Evolutionary conservation across 345 rosid species (phyloP), one percentile per base, ranked within the genome.

Genomic region (Carallia pectinifolia): DNA sequence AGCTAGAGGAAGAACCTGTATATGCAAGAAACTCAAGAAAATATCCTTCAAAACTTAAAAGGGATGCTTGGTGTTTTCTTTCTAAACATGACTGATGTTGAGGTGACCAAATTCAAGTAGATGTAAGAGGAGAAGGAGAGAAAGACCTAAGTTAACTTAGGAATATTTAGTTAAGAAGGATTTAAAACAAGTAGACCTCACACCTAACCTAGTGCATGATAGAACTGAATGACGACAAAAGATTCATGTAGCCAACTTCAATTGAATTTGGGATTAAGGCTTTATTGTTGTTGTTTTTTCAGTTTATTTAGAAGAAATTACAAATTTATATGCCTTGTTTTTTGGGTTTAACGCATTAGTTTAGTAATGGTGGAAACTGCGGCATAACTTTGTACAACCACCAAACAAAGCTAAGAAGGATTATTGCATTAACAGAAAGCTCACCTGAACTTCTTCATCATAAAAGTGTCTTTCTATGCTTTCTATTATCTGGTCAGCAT

Each of bases 1-100:
- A 61, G 89, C 87, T 77, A 85, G 87, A 39, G 89, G 89, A 58
- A 85, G 85, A 64, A 85, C 89, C 89, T 85, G 60, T 18, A n/a
- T 71, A 69, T 52, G 47, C 29, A 79, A 61, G 29, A 55, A 30
- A 69, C 34, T 16, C 15, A 63, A 66, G n/a, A 71, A 67, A 44
- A 12, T 67, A 27, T 34, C 47, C 47, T 76, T 61, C 72, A 74
- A 69, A 31, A 74, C 56, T 37, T 13, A 53, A 64, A 30, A 23
- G 38, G 36, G 52, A 73, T 58, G 27, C 64, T 66, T 52, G 48
- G 68, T 34, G 12, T 33, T 33, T 33, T 33, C 34, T 33, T 33
- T 33, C 34, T 33, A 33, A 23, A 23, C 23, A 23, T 23, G 23
- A 23, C 23, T 0, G 23, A 23, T 23, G 23, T 23, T 23, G 23